phyloP scores from a whole-genome alignment of 2,329 filamentous ascomycete species.

The Whalleya microplaca region DNA sequence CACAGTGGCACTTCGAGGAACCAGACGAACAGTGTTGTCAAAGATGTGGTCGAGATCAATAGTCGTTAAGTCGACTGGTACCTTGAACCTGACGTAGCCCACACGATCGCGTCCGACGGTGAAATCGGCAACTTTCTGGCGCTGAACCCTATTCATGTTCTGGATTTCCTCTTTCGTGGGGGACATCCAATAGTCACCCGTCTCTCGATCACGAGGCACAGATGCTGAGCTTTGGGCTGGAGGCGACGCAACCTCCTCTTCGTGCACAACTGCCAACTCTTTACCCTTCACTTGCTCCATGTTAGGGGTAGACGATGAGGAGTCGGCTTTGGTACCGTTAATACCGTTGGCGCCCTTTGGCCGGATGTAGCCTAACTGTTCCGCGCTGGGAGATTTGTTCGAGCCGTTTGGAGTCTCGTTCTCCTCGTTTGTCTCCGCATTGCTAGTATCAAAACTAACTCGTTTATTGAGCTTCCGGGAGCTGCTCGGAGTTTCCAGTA shows the following conservation, averaged over 20 bases:
- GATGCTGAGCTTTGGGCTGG: slow-evolving; percentile 32
- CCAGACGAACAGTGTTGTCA: slow-evolving; percentile 75
- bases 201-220: slow-evolving; percentile 48
- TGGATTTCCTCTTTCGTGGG: slow-evolving; percentile 76
- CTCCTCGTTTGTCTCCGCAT: slow-evolving; percentile 50
- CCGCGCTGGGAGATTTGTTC: slow-evolving; percentile 53
- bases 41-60: slow-evolving; percentile 82
- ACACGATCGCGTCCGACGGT: slow-evolving; percentile 81
- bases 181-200: slow-evolving; percentile 85
- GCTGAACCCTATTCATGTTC: slow-evolving; percentile 78
- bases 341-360: slow-evolving; percentile 49
- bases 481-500: slow-evolving; percentile 46
- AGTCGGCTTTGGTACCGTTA: slow-evolving; percentile 48
- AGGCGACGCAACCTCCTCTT: slow-evolving; percentile 58
- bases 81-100: slow-evolving; percentile 80
- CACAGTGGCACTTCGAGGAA: slow-evolving; percentile 81
- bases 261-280: slow-evolving; percentile 78
- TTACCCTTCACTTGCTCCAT: slow-evolving; percentile 75
- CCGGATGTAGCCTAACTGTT: slow-evolving; percentile 64
- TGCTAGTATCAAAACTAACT: slow-evolving; percentile 85
- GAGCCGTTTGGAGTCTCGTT: slow-evolving; percentile 47
- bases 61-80: slow-evolving; percentile 79
- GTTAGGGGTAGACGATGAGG: slow-evolving; percentile 53
- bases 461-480: slow-evolving; percentile 73
- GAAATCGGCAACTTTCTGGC: slow-evolving; percentile 74